A percentile compares a stretch with the other conserved stretches of the same genome.
phyloP scores from a whole-genome alignment of 169 alveolate species.

The Plasmodium malariae region DNA sequence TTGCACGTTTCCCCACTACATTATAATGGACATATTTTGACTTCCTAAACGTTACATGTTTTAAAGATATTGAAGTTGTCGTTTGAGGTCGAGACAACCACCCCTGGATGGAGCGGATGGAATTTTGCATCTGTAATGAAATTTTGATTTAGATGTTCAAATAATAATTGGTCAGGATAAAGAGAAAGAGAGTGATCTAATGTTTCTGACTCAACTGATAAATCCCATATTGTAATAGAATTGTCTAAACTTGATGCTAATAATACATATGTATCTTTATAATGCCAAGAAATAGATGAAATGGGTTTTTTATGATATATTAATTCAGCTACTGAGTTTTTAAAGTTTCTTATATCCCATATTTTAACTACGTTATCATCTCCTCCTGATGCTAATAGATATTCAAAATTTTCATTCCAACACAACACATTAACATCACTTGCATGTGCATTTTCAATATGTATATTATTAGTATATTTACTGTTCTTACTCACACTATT shows the following conservation, averaged over 20 bases:
- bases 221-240: constrained; percentile 86
- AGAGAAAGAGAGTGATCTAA: constrained; percentile 16
- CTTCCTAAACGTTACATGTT: constrained; percentile 78
- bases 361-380: constrained; percentile 60
- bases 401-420: constrained; percentile 60
- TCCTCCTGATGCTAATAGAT: constrained; percentile 70
- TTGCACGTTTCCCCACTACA: too few relatives aligned
- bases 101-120: constrained; percentile 85
- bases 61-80: constrained; percentile 85
- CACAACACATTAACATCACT: constrained; percentile 60
- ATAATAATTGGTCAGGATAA: constrained; percentile 84
- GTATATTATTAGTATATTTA: constrained; percentile 6
- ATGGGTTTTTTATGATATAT: constrained; percentile 60
- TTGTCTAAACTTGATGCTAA: constrained; percentile 82
- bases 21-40: too few relatives aligned
- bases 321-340: constrained; percentile 28
- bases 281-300: constrained; percentile 84
- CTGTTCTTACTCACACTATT: background rate
- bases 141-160: constrained; percentile 86
- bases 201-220: constrained; percentile 83
- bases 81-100: constrained; percentile 80
- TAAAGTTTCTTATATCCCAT: constrained; percentile 45
- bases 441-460: constrained; percentile 71
- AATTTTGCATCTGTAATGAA: constrained; percentile 85
- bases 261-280: constrained; percentile 82